Conservation (phyloP, 441 rosid species). For the Erodium moschatum region DNA sequence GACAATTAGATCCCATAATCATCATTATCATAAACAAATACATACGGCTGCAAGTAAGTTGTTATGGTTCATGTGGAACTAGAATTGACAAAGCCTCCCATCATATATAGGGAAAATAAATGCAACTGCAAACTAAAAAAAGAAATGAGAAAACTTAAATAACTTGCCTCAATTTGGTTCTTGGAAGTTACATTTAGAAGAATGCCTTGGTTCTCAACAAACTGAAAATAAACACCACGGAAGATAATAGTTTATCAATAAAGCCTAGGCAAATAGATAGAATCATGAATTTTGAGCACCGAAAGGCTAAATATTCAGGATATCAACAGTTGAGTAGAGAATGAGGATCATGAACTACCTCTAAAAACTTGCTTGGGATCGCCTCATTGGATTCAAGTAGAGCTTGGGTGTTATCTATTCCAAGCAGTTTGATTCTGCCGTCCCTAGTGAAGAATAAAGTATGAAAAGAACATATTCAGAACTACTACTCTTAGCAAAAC, state of each 20-base stretch:
- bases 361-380: slow-evolving; percentile 59
- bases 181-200: slow-evolving; percentile 61
- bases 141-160: neutral
- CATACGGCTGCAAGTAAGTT: neutral
- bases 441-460: slow-evolving; percentile 34
- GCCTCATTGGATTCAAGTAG: slow-evolving; percentile 55
- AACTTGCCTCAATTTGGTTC: slow-evolving; percentile 72
- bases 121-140: neutral
- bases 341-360: slow-evolving; percentile 36
- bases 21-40: neutral
- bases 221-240: slow-evolving; percentile 30
- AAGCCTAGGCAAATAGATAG: neutral
- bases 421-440: slow-evolving; percentile 76
- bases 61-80: neutral
- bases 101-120: neutral
- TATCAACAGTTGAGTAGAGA: neutral
- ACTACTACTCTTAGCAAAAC: neutral
- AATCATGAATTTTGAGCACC: neutral
- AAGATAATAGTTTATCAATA: slow-evolving; percentile 9
- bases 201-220: slow-evolving; percentile 59
- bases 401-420: slow-evolving; percentile 62
- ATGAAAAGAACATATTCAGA: neutral
- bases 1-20: slow-evolving; percentile 17
- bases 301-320: too few species aligned
- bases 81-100: neutral